A percentile compares a stretch with the other conserved stretches of the same genome.
Evolutionary conservation across 352 stramenopile genomes (phyloP).

Genomic region (Phytopythium delawarense): DNA sequence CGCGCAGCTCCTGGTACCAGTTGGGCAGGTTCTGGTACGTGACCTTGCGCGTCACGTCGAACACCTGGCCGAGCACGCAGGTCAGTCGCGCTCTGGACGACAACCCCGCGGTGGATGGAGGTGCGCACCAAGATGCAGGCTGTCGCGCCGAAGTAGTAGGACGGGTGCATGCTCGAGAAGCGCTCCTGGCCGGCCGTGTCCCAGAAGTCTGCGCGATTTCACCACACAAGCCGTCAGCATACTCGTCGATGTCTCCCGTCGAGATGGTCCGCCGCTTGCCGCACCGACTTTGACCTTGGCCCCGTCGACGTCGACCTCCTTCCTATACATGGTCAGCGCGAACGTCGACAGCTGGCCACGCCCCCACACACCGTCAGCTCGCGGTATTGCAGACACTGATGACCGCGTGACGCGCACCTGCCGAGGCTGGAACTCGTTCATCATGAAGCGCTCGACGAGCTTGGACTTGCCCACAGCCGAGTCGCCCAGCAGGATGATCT

Average conservation of each 20-base stretch:
- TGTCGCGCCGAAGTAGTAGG: constrained; percentile 95
- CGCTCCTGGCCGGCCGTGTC: constrained; percentile 95
- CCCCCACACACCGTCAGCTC: too few species aligned
- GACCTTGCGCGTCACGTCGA: constrained; percentile 94
- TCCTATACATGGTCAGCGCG: constrained; percentile 92
- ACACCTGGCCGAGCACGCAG: constrained; percentile 48
- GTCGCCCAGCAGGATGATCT: constrained; percentile 93
- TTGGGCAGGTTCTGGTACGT: constrained; percentile 93
- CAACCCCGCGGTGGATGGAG: too few species aligned
- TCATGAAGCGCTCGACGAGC: constrained; percentile 94
- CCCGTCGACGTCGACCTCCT: constrained; percentile 86
- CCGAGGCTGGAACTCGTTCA: constrained; percentile 94
- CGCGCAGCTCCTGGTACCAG: constrained; percentile 89
- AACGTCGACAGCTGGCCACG: constrained; percentile 90
- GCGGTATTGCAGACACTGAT: too few species aligned
- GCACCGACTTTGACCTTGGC: constrained; percentile 63
- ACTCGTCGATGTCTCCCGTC: background rate
- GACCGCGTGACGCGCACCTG: constrained; percentile 28
- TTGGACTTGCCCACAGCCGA: constrained; percentile 95
- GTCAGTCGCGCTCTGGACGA: background rate
- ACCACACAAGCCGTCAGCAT: background rate
- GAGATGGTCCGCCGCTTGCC: background rate
- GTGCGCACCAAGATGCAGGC: constrained; percentile 83
- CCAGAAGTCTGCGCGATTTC: constrained; percentile 85
- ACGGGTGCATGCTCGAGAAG: constrained; percentile 95